Evolutionary conservation across 2,329 filamentous ascomycete genomes (phyloP), one percentile per base, ranked within the genome.

Genomic region (Uncinocarpus reesii): DNA sequence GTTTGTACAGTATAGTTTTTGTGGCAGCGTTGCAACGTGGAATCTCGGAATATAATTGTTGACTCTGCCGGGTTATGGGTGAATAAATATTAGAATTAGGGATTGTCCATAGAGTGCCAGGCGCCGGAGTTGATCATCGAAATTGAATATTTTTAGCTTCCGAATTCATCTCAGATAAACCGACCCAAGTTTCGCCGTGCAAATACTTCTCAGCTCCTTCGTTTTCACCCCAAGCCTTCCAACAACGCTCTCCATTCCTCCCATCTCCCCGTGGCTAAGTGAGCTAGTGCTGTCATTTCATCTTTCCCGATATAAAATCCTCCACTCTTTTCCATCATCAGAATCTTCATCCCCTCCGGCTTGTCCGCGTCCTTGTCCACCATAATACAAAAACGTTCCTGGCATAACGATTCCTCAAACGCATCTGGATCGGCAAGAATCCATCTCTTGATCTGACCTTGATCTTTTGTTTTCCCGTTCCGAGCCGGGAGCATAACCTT

Each of bases 401-500:
- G 74, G 61, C 87, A 94, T 36, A 94, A 68, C 7, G 77, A 78
- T 69, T 96, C 92, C 69, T 98, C 92, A 57, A 94, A 83, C 18
- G 80, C 78, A 68, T 98, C 92, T 2, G 87, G 87, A 68, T 98
- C 92, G 5, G 84, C 79, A 49, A 98, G 67, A 2, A 95, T 71
- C 86, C 88, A 94, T 52, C 61, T 21, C 18, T 34, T 56, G 43
- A 58, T 60, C 54, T 62, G 63, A 51, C 55, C 58, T 48, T 51
- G 49, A 71, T 67, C 23, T 71, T 71, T 61, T 76, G 77, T 64
- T 72, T 59, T 75, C 43, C 57, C 59, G 20, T 57, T 48, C 47
- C 53, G 56, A 41, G 60, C 56, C 3, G 63, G 60, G 40, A 66
- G 57, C 41, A 64, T 60, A 29, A 65, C 58, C 13, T 63, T 58